Percentiles rank a stretch among this genome's conserved stretches.
These are phyloP conservation scores for Bacterosira constricta DNA, from an alignment of 108 stramenopile species.

Conservation along the genomic window DNA sequence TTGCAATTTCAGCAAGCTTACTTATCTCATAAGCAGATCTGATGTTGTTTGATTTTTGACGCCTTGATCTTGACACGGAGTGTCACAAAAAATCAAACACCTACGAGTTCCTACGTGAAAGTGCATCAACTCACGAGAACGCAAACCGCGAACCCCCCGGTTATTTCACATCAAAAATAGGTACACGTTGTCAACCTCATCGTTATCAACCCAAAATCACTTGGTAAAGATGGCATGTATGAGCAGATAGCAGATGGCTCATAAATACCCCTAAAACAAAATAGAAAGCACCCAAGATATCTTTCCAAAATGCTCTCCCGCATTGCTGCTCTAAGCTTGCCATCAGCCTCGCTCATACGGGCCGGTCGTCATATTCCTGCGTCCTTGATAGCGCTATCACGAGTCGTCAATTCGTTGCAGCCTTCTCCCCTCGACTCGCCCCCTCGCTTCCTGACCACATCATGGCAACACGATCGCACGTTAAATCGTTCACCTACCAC, in stretches of 20 bases:
- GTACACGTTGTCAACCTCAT: too few species aligned
- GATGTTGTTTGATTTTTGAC: too few species aligned
- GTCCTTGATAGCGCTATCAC: constrained; percentile 20
- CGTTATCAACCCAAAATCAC: too few species aligned
- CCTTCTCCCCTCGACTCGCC: neutral
- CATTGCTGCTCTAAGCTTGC: neutral
- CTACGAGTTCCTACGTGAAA: neutral
- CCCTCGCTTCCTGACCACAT: neutral
- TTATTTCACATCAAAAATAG: neutral
- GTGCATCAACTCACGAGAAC: neutral
- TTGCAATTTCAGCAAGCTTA: neutral
- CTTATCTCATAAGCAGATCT: neutral
- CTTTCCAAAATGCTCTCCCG: constrained; percentile 1
- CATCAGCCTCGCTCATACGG: neutral
- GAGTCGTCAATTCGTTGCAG: neutral
- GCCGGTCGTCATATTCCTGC: constrained; percentile 20
- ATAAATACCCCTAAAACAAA: neutral
- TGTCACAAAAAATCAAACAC: neutral
- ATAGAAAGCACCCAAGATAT: neutral
- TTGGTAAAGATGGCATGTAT: too few species aligned
- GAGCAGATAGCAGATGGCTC: too few species aligned
- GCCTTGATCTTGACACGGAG: neutral
- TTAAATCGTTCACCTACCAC: neutral
- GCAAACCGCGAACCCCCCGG: neutral
- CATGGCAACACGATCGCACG: neutral